Base-by-base conservation (phyloP, 164 flowering plant species). In the Kalanchoe fedtschenkoi region DNA sequence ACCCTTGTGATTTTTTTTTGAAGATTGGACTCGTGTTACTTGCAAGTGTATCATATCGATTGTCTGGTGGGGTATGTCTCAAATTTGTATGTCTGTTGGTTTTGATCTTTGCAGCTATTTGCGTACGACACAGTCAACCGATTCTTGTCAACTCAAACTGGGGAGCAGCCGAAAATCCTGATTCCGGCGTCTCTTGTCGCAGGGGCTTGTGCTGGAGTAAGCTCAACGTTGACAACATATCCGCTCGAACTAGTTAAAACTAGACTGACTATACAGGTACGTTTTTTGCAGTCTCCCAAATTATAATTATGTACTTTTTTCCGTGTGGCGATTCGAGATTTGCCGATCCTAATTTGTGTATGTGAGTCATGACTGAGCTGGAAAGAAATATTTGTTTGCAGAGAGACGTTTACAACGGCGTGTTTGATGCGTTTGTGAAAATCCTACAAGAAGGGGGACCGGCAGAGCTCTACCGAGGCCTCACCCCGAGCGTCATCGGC, bases 221-320 rank as follows among this genome's bases (percentile, higher is more conserved):
- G 83, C 76, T 87, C 95, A 1, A 87, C 91, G 34, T 65, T 87
- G 63, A 67, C 68, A 16, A 87, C 87, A 14, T 87, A 87, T 63
- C 95, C 95, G 13, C 90, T 87, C 32, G 95, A 87, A 74, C 62
- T 87, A 55, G 67, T 87, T 60, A 87, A 87, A 70, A 87, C 95
- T 58, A 81, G 91, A 47, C 41, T 87, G 38, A 87, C 95, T 21
- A 70, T 87, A 35, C 86, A 87, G 87, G 95, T 85, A 76, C 65
- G 32, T 7, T 38, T 9, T 37, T 58, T 13, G 35, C 5, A 42
- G n/a, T 13, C 46, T 42, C 46, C 14, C 46, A 42, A 42, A 1
- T 13, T 1, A 42, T 42, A 1, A 13, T 41, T 5, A 28, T 42
- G 17, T 5, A 32, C 6, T 5, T 4, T 55, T 33, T 17, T 21